Percentiles rank a stretch among this genome's conserved stretches.
These are phyloP conservation scores for Ailanthus altissimus DNA, from an alignment of 345 rosid species.

Conservation along the genomic window DNA sequence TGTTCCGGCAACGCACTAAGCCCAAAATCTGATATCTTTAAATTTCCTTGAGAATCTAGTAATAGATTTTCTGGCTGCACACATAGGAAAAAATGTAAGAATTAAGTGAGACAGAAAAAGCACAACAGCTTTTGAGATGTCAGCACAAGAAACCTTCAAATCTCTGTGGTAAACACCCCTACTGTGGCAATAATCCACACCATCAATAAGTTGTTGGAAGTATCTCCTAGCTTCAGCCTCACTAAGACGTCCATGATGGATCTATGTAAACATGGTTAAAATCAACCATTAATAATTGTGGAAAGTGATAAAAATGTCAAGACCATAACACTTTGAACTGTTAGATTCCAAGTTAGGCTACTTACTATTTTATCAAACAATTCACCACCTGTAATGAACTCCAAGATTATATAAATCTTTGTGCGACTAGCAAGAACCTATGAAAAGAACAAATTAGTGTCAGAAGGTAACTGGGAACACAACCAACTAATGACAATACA, in stretches of 20 bases:
- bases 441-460: background rate
- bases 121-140: background rate
- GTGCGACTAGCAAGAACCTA: conserved; percentile 93
- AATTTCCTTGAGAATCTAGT: conserved; percentile 87
- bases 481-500: background rate
- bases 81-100: conserved; percentile 26
- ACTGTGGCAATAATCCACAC: conserved; percentile 91
- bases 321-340: conserved; percentile 10
- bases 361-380: conserved; percentile 96
- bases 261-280: conserved; percentile 39
- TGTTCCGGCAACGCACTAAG: conserved; percentile 85
- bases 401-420: conserved; percentile 90
- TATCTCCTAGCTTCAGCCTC: conserved; percentile 87
- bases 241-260: conserved; percentile 82
- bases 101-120: background rate
- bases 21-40: conserved; percentile 95
- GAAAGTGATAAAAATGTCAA: background rate
- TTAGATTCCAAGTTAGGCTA: conserved; percentile 24
- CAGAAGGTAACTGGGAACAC: conserved; percentile 21
- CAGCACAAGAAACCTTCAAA: conserved; percentile 58
- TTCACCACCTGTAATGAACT: conserved; percentile 97
- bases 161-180: conserved; percentile 97
- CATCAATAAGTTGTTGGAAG: conserved; percentile 96
- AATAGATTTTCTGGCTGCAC: conserved; percentile 93
- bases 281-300: background rate